Evolutionary conservation across 176 grass and related monocot species (phyloP).

Genomic region (Cenchrus americanus): DNA sequence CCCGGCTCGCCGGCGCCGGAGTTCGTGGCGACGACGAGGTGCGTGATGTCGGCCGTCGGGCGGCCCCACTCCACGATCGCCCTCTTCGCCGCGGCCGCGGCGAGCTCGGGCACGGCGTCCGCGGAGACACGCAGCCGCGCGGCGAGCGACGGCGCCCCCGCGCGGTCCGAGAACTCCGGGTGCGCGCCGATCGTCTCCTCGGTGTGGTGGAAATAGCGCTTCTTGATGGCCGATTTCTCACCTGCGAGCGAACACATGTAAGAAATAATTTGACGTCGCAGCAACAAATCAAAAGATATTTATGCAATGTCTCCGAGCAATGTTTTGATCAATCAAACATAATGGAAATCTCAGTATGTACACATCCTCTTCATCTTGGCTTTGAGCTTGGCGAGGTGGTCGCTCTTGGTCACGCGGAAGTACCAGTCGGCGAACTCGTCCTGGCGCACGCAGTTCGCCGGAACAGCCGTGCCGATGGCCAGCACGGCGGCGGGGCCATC

Average conservation of each 20-base stretch:
- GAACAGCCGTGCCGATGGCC: constrained; percentile 57
- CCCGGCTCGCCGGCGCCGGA: constrained; percentile 46
- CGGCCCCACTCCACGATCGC: constrained; percentile 65
- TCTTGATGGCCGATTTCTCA: constrained; percentile 34
- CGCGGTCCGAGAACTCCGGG: constrained; percentile 31
- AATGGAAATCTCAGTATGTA: not conserved
- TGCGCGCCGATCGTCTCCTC: constrained; percentile 32
- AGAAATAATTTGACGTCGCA: not conserved
- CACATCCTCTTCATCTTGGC: constrained; percentile 65
- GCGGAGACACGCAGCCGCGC: constrained; percentile 24
- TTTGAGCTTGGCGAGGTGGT: constrained; percentile 55
- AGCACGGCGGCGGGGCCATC: constrained; percentile 48
- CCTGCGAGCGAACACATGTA: not conserved
- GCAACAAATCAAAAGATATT: too few relatives aligned
- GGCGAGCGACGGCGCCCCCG: constrained; percentile 35
- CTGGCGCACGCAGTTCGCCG: constrained; percentile 49
- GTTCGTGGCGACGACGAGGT: constrained; percentile 50
- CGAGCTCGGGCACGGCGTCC: constrained; percentile 42
- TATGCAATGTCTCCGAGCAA: not conserved
- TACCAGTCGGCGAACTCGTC: constrained; percentile 59
- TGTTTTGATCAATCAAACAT: not conserved
- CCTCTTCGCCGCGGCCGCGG: constrained; percentile 25
- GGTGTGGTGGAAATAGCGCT: constrained; percentile 45
- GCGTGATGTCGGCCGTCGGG: constrained; percentile 43
- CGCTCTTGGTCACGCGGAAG: constrained; percentile 62